Percentiles rank a stretch among this genome's conserved stretches.
phyloP scores from a whole-genome alignment of 208 protist species.

The Sergeia podlipaevii region DNA sequence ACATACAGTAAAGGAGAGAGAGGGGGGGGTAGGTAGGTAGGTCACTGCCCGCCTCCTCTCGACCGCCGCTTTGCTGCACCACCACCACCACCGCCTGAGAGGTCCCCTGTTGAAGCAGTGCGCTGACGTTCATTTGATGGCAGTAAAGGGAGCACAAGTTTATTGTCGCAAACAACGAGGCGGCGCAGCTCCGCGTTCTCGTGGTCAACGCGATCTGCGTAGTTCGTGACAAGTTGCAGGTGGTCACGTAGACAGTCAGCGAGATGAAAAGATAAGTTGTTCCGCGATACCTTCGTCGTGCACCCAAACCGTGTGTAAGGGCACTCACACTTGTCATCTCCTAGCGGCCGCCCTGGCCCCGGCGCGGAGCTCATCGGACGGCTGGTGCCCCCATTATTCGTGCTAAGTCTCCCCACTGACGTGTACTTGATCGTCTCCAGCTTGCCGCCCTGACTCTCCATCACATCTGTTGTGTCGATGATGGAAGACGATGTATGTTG shows the following conservation, averaged over 20 bases:
- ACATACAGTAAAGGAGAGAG: too few species aligned
- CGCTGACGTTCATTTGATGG: background rate
- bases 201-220: slow-evolving; percentile 61
- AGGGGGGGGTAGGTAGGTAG: too few species aligned
- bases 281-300: slow-evolving; percentile 31
- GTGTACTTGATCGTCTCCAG: slow-evolving; percentile 6
- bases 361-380: background rate
- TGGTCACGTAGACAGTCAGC: slow-evolving; percentile 48
- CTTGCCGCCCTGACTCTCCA: background rate
- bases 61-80: too few species aligned
- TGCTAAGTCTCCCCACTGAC: too few species aligned
- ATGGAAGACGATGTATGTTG: background rate
- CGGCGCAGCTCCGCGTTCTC: slow-evolving; percentile 70
- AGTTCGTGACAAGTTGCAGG: slow-evolving; percentile 57
- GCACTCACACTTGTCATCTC: slow-evolving; percentile 22
- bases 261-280: slow-evolving; percentile 45
- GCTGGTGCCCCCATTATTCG: too few species aligned
- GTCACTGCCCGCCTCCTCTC: too few species aligned
- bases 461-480: slow-evolving; percentile 3
- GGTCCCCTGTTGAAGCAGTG: slow-evolving; percentile 1
- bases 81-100: slow-evolving; percentile 13
- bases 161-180: slow-evolving; percentile 29
- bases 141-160: too few species aligned
- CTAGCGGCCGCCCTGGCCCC: background rate
- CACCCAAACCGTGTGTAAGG: slow-evolving; percentile 76